phyloP scores from a whole-genome alignment of 1,284 basidiomycete genomes.

The Ceratobasidium sp. region DNA sequence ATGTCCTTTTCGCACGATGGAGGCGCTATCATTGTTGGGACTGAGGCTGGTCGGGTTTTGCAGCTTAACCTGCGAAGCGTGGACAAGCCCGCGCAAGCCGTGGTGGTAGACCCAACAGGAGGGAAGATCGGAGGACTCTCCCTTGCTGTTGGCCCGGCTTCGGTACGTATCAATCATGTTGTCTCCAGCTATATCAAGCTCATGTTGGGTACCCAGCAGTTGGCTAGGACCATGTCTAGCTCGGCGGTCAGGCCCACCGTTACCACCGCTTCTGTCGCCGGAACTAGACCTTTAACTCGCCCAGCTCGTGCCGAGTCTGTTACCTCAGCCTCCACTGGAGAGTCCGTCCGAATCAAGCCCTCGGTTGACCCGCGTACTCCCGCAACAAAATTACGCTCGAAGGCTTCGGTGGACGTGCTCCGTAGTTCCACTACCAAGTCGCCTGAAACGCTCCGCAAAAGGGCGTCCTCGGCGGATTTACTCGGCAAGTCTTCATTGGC shows the following conservation, averaged over 20 bases:
- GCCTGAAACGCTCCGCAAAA: conserved; percentile 26
- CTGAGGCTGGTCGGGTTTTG: conserved; percentile 65
- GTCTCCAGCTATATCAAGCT: neutral
- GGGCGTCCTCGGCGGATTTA: conserved; percentile 11
- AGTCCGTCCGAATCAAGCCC: conserved; percentile 13
- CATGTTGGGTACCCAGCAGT: neutral
- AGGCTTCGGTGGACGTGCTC: conserved; percentile 7
- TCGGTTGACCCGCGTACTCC: conserved; percentile 10
- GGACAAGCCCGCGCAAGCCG: conserved; percentile 64
- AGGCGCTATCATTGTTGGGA: conserved; percentile 66
- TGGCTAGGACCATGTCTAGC: neutral
- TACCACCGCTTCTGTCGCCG: neutral
- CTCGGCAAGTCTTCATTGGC: neutral
- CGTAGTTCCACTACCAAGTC: neutral
- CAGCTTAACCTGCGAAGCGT: conserved; percentile 66
- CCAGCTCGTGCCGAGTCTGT: conserved; percentile 20
- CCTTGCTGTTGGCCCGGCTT: conserved; percentile 48
- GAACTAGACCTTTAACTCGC: conserved; percentile 1
- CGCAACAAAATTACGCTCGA: conserved; percentile 5
- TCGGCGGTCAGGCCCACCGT: neutral
- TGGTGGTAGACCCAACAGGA: conserved; percentile 59
- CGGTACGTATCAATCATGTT: neutral
- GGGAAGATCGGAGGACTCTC: conserved; percentile 60
- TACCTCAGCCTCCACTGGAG: conserved; percentile 9
- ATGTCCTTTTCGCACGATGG: conserved; percentile 71